phyloP scores from a whole-genome alignment of 345 rosid genomes.

The Rubroshorea leprosula region DNA sequence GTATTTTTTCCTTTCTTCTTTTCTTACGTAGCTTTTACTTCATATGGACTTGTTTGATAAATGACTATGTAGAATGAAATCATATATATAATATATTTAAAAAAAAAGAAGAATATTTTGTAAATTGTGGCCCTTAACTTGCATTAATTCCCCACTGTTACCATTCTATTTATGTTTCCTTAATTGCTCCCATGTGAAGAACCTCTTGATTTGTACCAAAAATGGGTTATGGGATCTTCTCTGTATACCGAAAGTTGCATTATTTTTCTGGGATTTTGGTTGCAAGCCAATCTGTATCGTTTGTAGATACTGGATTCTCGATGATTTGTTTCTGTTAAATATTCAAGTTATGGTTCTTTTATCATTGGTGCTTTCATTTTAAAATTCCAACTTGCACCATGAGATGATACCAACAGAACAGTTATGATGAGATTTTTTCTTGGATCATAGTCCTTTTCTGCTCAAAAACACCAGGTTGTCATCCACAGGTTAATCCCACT shows the following conservation, averaged over 20 bases:
- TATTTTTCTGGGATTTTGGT: no score
- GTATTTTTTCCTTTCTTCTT: slow-evolving; percentile 21
- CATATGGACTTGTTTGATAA: slow-evolving; percentile 43
- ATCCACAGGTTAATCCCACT: slow-evolving; percentile 14
- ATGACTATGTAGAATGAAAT: slow-evolving; percentile 40
- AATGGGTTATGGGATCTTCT: no score
- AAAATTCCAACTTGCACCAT: no score
- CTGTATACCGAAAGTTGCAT: no score
- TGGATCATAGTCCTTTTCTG: not conserved
- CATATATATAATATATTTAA: not conserved
- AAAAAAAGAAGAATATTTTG: slow-evolving; percentile 5
- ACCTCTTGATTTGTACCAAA: no score
- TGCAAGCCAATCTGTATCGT: not conserved
- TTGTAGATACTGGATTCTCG: not conserved
- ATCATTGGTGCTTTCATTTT: no score
- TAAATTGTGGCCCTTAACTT: slow-evolving; percentile 9
- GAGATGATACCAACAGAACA: no score
- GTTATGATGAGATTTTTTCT: no score
- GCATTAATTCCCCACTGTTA: not conserved
- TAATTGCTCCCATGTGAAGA: no score
- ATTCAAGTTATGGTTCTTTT: no score
- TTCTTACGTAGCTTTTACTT: slow-evolving; percentile 1
- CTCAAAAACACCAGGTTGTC: not conserved
- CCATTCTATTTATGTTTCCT: no score
- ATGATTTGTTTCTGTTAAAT: no score